phyloP scores from a whole-genome alignment of 768 basidiomycete genomes.

The Chalciporus sphaerocephalus region DNA sequence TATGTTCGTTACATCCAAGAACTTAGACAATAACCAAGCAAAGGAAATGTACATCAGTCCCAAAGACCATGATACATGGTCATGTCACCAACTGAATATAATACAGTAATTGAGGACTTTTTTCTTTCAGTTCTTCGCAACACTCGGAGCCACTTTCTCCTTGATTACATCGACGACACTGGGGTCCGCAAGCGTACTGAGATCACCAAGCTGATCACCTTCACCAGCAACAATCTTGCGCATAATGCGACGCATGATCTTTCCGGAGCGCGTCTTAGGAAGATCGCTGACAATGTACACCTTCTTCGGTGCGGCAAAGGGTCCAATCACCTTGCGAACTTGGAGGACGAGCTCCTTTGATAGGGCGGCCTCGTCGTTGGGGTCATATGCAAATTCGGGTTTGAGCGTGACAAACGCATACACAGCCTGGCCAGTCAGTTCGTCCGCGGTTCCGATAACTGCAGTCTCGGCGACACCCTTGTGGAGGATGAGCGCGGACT shows the following conservation, averaged over 20 bases:
- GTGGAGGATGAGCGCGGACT: slow-evolving; percentile 93
- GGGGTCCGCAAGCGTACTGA: slow-evolving; percentile 91
- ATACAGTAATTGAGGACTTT: background rate
- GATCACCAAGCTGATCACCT: slow-evolving; percentile 92
- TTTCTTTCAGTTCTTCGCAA: slow-evolving; percentile 14
- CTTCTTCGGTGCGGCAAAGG: slow-evolving; percentile 96
- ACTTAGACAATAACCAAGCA: background rate
- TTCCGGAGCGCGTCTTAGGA: slow-evolving; percentile 93
- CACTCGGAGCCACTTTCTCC: slow-evolving; percentile 59
- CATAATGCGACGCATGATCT: slow-evolving; percentile 96
- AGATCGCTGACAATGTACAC: slow-evolving; percentile 78
- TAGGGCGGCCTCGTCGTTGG: slow-evolving; percentile 62
- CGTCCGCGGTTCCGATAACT: slow-evolving; percentile 83
- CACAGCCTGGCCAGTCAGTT: slow-evolving; percentile 92
- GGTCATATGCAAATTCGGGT: slow-evolving; percentile 82
- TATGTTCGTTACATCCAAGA: slow-evolving; percentile 1
- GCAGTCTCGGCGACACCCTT: slow-evolving; percentile 96
- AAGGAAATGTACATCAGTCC: background rate
- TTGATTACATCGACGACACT: slow-evolving; percentile 81
- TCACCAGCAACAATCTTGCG: slow-evolving; percentile 95
- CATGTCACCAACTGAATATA: background rate
- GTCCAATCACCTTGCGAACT: slow-evolving; percentile 96
- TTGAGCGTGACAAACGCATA: slow-evolving; percentile 92
- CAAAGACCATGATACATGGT: background rate
- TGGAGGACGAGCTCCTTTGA: slow-evolving; percentile 88